Conservation (phyloP, 2,329 filamentous ascomycete species). For the Claviceps monticola region DNA sequence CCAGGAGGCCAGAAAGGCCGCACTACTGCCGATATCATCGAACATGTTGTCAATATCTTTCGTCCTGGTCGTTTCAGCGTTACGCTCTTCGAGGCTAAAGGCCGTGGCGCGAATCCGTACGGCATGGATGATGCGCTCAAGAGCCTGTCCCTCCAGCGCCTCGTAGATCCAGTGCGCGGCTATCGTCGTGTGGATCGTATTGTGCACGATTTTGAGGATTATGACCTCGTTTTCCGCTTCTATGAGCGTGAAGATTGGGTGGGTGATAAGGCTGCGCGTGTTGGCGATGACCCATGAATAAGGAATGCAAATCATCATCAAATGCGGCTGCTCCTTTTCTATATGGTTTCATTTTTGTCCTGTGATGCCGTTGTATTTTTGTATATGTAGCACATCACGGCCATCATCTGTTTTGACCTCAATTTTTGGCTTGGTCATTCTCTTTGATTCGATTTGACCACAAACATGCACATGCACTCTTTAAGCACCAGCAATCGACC, state of each 20-base stretch:
- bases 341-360: neutral
- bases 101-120: slow-evolving; percentile 28
- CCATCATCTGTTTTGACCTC: no score
- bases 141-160: slow-evolving; percentile 27
- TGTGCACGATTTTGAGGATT: slow-evolving; percentile 93
- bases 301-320: neutral
- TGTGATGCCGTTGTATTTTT: no score
- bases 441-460: no score
- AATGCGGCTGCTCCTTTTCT: slow-evolving; percentile 11
- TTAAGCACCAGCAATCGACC: no score
- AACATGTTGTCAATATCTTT: slow-evolving; percentile 92
- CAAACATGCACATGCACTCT: no score
- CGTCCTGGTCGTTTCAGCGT: slow-evolving; percentile 95
- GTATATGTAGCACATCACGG: no score
- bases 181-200: slow-evolving; percentile 88
- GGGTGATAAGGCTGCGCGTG: slow-evolving; percentile 36
- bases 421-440: no score
- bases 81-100: slow-evolving; percentile 87
- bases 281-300: slow-evolving; percentile 32
- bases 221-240: slow-evolving; percentile 91
- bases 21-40: slow-evolving; percentile 78
- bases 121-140: slow-evolving; percentile 25
- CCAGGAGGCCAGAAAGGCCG: slow-evolving; percentile 77
- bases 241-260: slow-evolving; percentile 80
- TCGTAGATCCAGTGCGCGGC: slow-evolving; percentile 68